These are phyloP conservation scores for Breviolum minutum DNA, from an alignment of 73 alveolate genomes.

Conservation along the genomic window DNA sequence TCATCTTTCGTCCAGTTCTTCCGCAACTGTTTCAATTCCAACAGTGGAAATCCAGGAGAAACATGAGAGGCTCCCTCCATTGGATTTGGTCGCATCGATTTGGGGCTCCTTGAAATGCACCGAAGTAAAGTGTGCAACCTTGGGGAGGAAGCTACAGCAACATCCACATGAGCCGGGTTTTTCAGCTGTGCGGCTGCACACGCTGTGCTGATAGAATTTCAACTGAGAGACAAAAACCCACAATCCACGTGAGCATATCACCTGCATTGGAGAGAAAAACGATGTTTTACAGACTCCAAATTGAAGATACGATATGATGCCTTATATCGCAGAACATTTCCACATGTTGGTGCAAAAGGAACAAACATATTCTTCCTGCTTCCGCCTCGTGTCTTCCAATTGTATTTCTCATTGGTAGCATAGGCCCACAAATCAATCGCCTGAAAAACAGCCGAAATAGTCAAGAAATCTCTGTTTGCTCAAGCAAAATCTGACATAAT, in stretches of 20 bases:
- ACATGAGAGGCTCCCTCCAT: too few relatives aligned
- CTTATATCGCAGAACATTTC: too few relatives aligned
- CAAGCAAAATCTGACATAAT: too few relatives aligned
- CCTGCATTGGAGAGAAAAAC: background rate
- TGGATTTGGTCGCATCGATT: background rate
- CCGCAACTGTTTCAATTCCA: too few relatives aligned
- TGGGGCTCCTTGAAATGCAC: conserved; percentile 36
- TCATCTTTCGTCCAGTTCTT: too few relatives aligned
- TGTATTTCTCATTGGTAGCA: conserved; percentile 49
- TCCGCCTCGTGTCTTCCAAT: conserved; percentile 71
- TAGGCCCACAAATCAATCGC: conserved; percentile 49
- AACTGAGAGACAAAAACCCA: conserved; percentile 39
- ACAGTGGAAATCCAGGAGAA: too few relatives aligned
- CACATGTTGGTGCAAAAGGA: background rate
- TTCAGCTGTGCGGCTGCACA: background rate
- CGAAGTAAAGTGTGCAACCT: conserved; percentile 74
- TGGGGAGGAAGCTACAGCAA: background rate
- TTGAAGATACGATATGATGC: too few relatives aligned
- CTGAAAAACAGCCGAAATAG: background rate
- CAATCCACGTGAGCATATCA: conserved; percentile 63
- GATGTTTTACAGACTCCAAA: too few relatives aligned
- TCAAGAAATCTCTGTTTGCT: background rate
- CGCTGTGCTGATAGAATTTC: background rate
- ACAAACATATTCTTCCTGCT: background rate
- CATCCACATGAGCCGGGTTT: background rate